phyloP scores from a whole-genome alignment of 805 yeast species.

The Kodamaea jinghongensis region DNA sequence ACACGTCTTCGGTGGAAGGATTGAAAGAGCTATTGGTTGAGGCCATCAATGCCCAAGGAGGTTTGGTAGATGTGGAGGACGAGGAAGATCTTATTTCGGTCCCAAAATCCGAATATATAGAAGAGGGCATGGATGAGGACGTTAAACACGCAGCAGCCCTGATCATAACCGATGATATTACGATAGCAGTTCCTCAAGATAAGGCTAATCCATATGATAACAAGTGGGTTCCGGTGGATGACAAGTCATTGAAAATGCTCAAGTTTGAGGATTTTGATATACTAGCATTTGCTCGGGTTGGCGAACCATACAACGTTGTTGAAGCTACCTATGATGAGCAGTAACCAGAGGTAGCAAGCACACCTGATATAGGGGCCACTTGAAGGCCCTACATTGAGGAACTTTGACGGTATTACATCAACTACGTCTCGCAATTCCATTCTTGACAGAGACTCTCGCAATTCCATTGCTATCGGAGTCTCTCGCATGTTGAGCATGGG shows the following conservation, averaged over 20 bases:
- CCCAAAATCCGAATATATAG: constrained; percentile 36
- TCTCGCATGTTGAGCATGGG: too few relatives aligned
- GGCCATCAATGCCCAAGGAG: constrained; percentile 49
- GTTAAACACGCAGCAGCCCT: constrained; percentile 14
- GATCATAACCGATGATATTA: constrained; percentile 23
- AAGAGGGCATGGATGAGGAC: constrained; percentile 28
- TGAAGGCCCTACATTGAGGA: too few relatives aligned
- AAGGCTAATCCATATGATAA: constrained; percentile 31
- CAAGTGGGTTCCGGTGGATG: constrained; percentile 32
- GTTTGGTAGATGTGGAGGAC: constrained; percentile 32
- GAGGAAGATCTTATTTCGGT: constrained; percentile 31
- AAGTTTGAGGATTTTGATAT: constrained; percentile 39
- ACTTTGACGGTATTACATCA: too few relatives aligned
- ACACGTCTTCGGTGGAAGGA: constrained; percentile 17
- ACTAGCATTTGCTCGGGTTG: constrained; percentile 40
- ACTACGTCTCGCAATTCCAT: too few relatives aligned
- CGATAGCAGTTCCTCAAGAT: constrained; percentile 43
- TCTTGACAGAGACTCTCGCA: too few relatives aligned
- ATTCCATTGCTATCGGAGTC: too few relatives aligned
- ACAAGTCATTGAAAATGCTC: constrained; percentile 27
- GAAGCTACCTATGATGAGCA: constrained; percentile 36
- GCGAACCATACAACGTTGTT: constrained; percentile 32
- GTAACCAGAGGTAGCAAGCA: too few relatives aligned
- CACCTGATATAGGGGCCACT: too few relatives aligned
- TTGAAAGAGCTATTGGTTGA: constrained; percentile 27